Evolutionary conservation across 192 early-diverging fungal species (phyloP), one percentile per base, ranked within the genome.

Genomic region (Coemansia sp.): DNA sequence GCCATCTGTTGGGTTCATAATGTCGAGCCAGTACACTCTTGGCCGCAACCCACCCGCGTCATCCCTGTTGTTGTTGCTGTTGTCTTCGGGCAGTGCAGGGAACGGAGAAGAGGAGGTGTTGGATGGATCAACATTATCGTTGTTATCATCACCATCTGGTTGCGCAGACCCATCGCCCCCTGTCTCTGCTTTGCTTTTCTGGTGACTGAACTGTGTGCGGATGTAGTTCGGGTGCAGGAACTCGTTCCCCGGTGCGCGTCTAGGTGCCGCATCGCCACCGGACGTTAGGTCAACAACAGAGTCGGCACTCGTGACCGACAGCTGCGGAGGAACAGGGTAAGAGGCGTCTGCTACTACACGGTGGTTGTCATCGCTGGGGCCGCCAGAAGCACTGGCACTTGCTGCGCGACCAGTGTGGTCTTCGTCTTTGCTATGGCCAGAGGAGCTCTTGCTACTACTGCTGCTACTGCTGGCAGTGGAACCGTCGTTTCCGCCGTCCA

Each of bases 1-100:
- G 51, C 74, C 76, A 21, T 88, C 85, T 0, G 84, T 87, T 3
- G 89, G 89, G 19, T 84, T 73, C 40, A 86, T 71, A 16, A 89
- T 79, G 77, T 92, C 89, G n/a, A 92, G 63, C 91, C 91, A 92
- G 68, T 86, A 82, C 64, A 91, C 49, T 55, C 69, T 12, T 57
- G 82, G 42, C 8, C 11, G 16, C 75, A 62, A 18, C 74, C 69
- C 57, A 80, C 39, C 57, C 74, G 79, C 32, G 76, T 75, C 36
- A 76, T 67, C n/a, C 61, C 78, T 41, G 70, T 84, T 7, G 32
- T 32, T 32, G 72, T 76, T 18, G 46, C 76, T 21, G 74, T 80
- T 39, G 36, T 78, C 49, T 86, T 85, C 74, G 69, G 59, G 22
- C 84, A 87, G 45, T 77, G 77, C 62, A 61, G 71, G 32, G 78